A percentile compares a stretch with the other conserved stretches of the same genome.
Conservation (phyloP, 345 rosid species). For the Brassica incana region DNA sequence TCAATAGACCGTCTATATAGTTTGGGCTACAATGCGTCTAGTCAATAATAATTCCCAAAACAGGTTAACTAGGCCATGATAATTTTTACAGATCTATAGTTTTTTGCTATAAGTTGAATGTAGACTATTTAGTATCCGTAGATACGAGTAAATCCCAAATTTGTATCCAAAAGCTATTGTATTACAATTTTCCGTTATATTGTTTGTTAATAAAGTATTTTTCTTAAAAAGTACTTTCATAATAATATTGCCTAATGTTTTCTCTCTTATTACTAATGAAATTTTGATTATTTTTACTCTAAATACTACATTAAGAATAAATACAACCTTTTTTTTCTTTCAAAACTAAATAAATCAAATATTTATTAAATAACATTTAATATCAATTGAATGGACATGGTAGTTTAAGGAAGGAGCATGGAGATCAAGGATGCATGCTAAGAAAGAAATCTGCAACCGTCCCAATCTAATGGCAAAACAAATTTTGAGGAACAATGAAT, state of each 20-base stretch:
- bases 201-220: background rate
- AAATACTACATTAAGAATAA: background rate
- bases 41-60: conserved; percentile 1
- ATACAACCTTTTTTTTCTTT: background rate
- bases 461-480: background rate
- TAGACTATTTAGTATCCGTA: background rate
- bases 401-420: background rate
- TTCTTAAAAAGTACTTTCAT: background rate
- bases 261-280: background rate
- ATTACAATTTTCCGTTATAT: background rate
- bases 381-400: background rate
- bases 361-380: background rate
- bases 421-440: background rate
- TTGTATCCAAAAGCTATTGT: background rate
- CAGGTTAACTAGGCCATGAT: background rate
- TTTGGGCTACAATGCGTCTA: background rate
- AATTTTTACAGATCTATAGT: background rate
- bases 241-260: background rate
- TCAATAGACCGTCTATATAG: background rate
- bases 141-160: background rate
- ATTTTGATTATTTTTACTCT: background rate
- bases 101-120: background rate
- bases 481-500: background rate
- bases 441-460: background rate
- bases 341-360: background rate